Evolutionary conservation across 768 basidiomycete genomes (phyloP), one percentile per base, ranked within the genome.

Genomic region (Obba rivulosa): DNA sequence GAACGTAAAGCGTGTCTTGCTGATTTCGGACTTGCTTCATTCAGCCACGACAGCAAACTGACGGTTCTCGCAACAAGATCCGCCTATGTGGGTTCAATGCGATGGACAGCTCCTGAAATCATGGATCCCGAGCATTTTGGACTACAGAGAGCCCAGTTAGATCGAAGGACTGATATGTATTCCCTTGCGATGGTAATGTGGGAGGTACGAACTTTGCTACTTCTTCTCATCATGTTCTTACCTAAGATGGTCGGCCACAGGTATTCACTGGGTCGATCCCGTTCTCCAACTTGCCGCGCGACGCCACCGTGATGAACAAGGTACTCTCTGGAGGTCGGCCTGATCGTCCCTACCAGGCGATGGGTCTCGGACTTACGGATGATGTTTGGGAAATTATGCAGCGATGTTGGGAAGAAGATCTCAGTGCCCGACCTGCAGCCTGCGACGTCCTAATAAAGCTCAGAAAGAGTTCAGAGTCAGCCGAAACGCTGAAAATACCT

Each of bases 151-250:
- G 28, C 28, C 13, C 28, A 31, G 13, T 13, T 31, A 3, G 16
- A 43, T 17, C 21, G 23, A 13, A 14, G 23, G 11, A 48, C 35
- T 13, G 24, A 48, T 48, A 22, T 50, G 21, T 50, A 50, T 22
- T 50, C 49, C 13, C 16, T 50, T 22, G 49, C 10, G 11, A 45
- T 50, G 49, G 49, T 50, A 16, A 39, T 39, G 41, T 43, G 41
- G 25, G 49, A 50, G 42, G 47, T 48, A 36, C 4, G 37, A 31
- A 8, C n/a, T n/a, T 3, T 13, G 10, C 1, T 44, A 11, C 13
- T 13, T 3, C 40, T 8, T 28, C 17, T 25, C 2, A 17, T 8
- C 11, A 21, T 18, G 23, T 41, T 18, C n/a, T 18, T 7, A 13
- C 20, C 23, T 4, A 8, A 14, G 17, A 22, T 13, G 17, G 14